Conservation (phyloP, 2,329 filamentous ascomycete genomes). For the Thielaviopsis punctulata region DNA sequence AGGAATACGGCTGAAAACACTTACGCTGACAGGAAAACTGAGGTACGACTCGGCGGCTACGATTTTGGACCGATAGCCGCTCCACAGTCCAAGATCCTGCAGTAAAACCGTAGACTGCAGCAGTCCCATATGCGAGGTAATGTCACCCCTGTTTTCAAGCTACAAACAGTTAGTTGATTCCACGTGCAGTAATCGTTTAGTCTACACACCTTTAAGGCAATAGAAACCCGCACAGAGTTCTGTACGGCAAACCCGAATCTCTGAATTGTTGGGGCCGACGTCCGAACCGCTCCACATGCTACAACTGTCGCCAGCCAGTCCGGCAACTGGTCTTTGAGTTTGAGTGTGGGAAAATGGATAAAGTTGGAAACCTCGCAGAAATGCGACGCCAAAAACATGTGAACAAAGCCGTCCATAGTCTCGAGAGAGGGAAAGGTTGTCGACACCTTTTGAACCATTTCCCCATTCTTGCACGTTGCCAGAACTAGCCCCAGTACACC, state of each 20-base stretch:
- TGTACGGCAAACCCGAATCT: conserved; percentile 42
- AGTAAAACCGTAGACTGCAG: conserved; percentile 32
- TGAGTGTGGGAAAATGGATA: conserved; percentile 45
- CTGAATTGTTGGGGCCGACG: conserved; percentile 38
- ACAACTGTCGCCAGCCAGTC: conserved; percentile 44
- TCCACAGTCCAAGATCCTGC: conserved; percentile 36
- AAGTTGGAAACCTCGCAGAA: conserved; percentile 38
- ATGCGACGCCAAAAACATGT: conserved; percentile 41
- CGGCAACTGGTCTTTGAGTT: conserved; percentile 34
- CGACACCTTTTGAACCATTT: conserved; percentile 33
- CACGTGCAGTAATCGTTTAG: not conserved
- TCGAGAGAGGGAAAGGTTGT: conserved; percentile 45
- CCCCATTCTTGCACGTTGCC: conserved; percentile 34
- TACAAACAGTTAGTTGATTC: conserved; percentile 15
- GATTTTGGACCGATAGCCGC: conserved; percentile 37
- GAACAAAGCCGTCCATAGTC: conserved; percentile 41
- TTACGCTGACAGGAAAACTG: conserved; percentile 27
- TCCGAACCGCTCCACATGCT: conserved; percentile 41
- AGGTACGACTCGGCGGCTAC: conserved; percentile 36
- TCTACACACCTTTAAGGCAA: conserved; percentile 14
- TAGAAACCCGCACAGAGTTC: conserved; percentile 29
- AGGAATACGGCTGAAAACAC: conserved; percentile 10
- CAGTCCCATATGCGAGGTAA: conserved; percentile 29
- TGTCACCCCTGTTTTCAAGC: conserved; percentile 33
- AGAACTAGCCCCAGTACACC: conserved; percentile 47